Conservation (phyloP, 345 rosid genomes). For the Salix purpurea region DNA sequence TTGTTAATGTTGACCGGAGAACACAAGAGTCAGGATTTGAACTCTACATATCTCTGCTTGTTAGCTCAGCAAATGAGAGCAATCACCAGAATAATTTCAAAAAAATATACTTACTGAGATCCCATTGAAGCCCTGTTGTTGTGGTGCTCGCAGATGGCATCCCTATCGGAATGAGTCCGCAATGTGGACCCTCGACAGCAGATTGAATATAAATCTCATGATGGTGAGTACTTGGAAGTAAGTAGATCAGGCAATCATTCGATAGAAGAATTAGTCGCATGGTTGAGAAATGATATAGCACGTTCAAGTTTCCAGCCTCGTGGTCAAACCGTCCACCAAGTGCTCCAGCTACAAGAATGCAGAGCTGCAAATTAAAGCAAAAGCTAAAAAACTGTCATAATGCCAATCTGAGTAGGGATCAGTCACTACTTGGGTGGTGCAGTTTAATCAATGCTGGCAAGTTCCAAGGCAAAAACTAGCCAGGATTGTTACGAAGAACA, state of each 20-base stretch:
- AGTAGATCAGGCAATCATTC: constrained; percentile 71
- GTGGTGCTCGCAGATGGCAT: constrained; percentile 62
- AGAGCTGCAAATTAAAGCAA: constrained; percentile 43
- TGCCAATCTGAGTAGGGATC: constrained; percentile 2
- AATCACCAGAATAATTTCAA: not conserved
- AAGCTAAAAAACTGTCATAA: not conserved
- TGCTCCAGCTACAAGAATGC: constrained; percentile 89
- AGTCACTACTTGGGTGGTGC: not conserved
- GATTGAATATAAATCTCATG: constrained; percentile 62
- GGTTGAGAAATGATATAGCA: constrained; percentile 54
- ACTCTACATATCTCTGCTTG: not conserved
- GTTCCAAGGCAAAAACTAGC: not conserved
- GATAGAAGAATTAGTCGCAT: constrained; percentile 59
- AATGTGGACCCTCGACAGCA: constrained; percentile 75
- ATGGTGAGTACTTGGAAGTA: constrained; percentile 61
- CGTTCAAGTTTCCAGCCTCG: constrained; percentile 84
- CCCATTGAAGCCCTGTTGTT: constrained; percentile 85
- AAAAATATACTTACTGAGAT: constrained; percentile 59
- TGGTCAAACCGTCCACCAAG: constrained; percentile 98
- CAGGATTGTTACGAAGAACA: not conserved
- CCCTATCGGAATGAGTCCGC: constrained; percentile 89
- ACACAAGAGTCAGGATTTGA: not conserved
- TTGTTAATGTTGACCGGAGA: not conserved
- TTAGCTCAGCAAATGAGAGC: not conserved
- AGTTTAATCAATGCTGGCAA: not conserved